Conservation (phyloP, 176 grass and related monocot species). For the Calamus simplicifolius region DNA sequence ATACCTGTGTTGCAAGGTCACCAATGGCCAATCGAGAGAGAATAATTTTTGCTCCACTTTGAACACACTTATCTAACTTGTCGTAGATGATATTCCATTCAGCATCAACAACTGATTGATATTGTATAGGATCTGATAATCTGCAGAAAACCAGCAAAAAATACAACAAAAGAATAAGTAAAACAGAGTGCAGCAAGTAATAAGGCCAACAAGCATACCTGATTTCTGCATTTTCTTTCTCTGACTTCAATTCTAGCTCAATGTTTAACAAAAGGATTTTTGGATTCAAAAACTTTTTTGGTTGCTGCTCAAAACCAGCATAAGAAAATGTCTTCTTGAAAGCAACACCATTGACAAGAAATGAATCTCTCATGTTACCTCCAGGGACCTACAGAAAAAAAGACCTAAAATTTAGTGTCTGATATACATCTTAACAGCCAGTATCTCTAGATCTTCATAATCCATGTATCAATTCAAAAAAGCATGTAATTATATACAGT, state of each 20-base stretch:
- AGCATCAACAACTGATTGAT: constrained; percentile 98
- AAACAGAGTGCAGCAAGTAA: constrained; percentile 5
- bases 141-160: constrained; percentile 19
- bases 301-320: constrained; percentile 95
- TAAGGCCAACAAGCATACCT: constrained; percentile 27
- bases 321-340: constrained; percentile 98
- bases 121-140: constrained; percentile 83
- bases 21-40: constrained; percentile 85
- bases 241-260: constrained; percentile 89
- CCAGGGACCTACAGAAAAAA: constrained; percentile 61
- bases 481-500: too few species aligned
- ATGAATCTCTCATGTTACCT: constrained; percentile 91
- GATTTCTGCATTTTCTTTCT: constrained; percentile 99
- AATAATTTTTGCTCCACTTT: constrained; percentile 88
- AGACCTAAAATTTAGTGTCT: neutral
- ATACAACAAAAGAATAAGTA: neutral
- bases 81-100: constrained; percentile 99
- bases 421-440: too few species aligned
- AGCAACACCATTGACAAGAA: constrained; percentile 90
- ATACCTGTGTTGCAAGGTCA: constrained; percentile 94
- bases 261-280: constrained; percentile 95
- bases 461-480: too few species aligned
- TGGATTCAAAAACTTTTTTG: constrained; percentile 82
- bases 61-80: constrained; percentile 94
- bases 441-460: too few species aligned